A percentile compares a stretch with the other conserved stretches of the same genome.
Evolutionary conservation across 108 stramenopile genomes (phyloP).

Genomic region (Pseudonitzschia multiseries): DNA sequence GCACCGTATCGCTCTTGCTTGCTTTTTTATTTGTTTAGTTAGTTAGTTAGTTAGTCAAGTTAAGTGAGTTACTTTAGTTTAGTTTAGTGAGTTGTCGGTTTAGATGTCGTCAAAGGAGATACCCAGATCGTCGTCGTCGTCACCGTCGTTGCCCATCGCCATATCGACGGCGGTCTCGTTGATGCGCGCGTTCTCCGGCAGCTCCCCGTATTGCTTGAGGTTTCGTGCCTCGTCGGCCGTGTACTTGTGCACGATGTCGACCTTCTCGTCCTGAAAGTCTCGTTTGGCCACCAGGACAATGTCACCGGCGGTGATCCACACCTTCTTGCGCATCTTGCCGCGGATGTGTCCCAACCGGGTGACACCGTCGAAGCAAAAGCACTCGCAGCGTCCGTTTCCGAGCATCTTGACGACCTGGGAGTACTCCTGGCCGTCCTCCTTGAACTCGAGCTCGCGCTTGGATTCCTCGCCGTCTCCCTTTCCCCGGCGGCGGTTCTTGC

Average conservation of each 20-base stretch:
- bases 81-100: too few species aligned
- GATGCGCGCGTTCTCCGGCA: constrained; percentile 97
- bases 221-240: constrained; percentile 99
- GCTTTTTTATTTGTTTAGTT: too few species aligned
- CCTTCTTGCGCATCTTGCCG: constrained; percentile 99
- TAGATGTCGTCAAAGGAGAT: constrained; percentile 96
- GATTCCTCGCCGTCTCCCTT: constrained; percentile 99
- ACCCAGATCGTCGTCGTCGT: constrained; percentile 78
- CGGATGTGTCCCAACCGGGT: constrained; percentile 98
- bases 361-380: constrained; percentile 98
- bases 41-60: too few species aligned
- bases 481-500: constrained; percentile 98
- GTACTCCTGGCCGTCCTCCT: constrained; percentile 94
- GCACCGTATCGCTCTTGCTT: too few species aligned
- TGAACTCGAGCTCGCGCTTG: constrained; percentile 99
- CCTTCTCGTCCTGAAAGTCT: constrained; percentile 99
- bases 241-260: constrained; percentile 99
- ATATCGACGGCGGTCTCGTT: constrained; percentile 99
- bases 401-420: constrained; percentile 97
- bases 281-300: constrained; percentile 97
- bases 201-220: constrained; percentile 98
- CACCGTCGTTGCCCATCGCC: constrained; percentile 94
- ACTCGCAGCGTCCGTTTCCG: constrained; percentile 97
- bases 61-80: too few species aligned
- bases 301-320: constrained; percentile 97